A percentile compares a stretch with the other conserved stretches of the same genome.
phyloP scores from a whole-genome alignment of 352 stramenopile species.

The Globisporangium alternatum region DNA sequence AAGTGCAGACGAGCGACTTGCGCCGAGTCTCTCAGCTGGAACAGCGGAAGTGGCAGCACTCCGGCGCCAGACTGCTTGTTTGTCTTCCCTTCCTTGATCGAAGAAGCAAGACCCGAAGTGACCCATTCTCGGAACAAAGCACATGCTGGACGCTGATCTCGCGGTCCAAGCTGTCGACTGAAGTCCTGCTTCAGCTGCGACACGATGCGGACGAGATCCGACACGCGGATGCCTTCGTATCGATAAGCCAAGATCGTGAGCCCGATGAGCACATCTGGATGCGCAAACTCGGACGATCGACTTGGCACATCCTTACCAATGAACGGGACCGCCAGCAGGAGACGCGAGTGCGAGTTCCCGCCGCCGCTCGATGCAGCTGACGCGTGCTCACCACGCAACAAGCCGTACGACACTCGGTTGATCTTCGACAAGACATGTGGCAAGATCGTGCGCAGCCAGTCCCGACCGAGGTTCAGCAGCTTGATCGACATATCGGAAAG shows the following conservation, averaged over 20 bases:
- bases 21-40: slow-evolving; percentile 96
- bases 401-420: slow-evolving; percentile 98
- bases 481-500: slow-evolving; percentile 92
- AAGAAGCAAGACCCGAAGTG: slow-evolving; percentile 32
- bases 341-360: slow-evolving; percentile 94
- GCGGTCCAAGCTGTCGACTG: slow-evolving; percentile 77
- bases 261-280: slow-evolving; percentile 96
- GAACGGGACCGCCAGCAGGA: slow-evolving; percentile 98
- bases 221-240: slow-evolving; percentile 87
- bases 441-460: slow-evolving; percentile 97
- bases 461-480: slow-evolving; percentile 97
- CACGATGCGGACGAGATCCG: slow-evolving; percentile 84
- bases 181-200: slow-evolving; percentile 88
- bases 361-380: slow-evolving; percentile 42
- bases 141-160: slow-evolving; percentile 72
- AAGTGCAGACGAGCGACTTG: slow-evolving; percentile 95
- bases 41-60: slow-evolving; percentile 93
- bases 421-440: slow-evolving; percentile 99
- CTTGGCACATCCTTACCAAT: slow-evolving; percentile 99
- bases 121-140: slow-evolving; percentile 84
- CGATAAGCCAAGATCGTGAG: slow-evolving; percentile 90
- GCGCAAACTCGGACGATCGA: slow-evolving; percentile 98
- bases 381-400: slow-evolving; percentile 86
- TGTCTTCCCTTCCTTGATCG: slow-evolving; percentile 21
- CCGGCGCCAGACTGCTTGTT: slow-evolving; percentile 29